Base-by-base conservation (phyloP, 495 filamentous ascomycete species). In the Articulospora tetracladia region DNA sequence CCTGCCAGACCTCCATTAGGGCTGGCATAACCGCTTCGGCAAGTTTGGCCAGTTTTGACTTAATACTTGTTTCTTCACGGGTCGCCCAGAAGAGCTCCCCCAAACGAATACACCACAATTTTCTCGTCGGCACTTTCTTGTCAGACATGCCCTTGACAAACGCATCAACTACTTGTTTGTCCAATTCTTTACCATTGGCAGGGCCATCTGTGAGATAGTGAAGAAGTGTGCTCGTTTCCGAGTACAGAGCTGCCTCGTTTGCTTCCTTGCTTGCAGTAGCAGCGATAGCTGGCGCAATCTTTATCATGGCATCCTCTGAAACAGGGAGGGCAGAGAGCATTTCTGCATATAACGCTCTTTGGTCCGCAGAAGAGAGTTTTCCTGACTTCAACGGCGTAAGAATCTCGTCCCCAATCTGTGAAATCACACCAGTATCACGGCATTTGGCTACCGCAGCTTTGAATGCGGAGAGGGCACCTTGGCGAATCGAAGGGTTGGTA, bases 111-210 rank as follows among this genome's bases (percentile, higher is more conserved):
- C 88, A 81, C 94, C 94, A 98, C 41, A 89, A 73, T 55, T 86
- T 87, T n/a, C 89, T 85, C 50, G 90, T 81, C 17, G 86, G 83
- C 10, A 87, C 73, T 64, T 89, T 86, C 70, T 97, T 98, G 57
- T 98, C 95, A 7, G 79, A 77, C 4, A 93, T 74, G 0, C 94
- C 94, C 70, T 96, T 97, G 15, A 81, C 74, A 57, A 95, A 89
- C 1, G 84, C 76, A 59, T 92, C 90, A 1, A 82, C 60, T 15
- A 88, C 77, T 17, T 84, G 67, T 63, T 87, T 87, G 17, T 83
- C 85, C 1, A 88, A 59, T 53, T 83, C 79, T 6, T 79, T 66
- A 23, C 76, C 79, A 11, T 84, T 77, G n/a, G 75, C 63, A 13
- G 96, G 67, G 25, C 86, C 77, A 69, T 75, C 79, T 10, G 69